These are phyloP conservation scores for Plasmodium falciparum DNA, from an alignment of 169 alveolate species.

Conservation along the genomic window DNA sequence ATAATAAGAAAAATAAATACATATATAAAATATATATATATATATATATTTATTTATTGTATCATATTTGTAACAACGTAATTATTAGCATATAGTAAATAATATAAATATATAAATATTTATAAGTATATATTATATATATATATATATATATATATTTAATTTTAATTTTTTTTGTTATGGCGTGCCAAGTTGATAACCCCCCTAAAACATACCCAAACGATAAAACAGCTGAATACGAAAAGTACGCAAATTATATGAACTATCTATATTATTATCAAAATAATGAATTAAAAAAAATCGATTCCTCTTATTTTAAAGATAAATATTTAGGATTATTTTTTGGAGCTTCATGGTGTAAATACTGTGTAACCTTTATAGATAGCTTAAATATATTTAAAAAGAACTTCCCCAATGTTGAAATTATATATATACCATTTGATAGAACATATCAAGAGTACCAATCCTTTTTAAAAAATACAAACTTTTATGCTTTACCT, in stretches of 20 bases:
- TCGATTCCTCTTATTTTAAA: constrained; percentile 34
- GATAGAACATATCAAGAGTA: constrained; percentile 69
- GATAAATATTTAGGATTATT: constrained; percentile 67
- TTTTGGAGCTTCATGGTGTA: constrained; percentile 77
- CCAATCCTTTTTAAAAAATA: constrained; percentile 30
- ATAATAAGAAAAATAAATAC: too few relatives aligned
- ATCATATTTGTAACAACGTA: too few relatives aligned
- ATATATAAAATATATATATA: too few relatives aligned
- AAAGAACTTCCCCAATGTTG: constrained; percentile 42
- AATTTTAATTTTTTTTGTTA: not conserved
- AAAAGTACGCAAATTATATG: constrained; percentile 27
- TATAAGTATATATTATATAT: not conserved
- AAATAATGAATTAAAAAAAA: constrained; percentile 59
- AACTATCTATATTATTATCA: constrained; percentile 20
- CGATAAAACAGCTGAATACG: not conserved
- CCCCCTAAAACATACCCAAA: not conserved
- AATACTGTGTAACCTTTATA: constrained; percentile 56
- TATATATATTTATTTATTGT: too few relatives aligned
- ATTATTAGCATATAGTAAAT: not conserved
- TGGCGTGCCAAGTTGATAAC: constrained; percentile 55
- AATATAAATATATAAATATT: not conserved
- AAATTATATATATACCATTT: constrained; percentile 71
- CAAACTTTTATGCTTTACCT: constrained; percentile 56
- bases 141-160: not conserved
- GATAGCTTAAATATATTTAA: constrained; percentile 44